Percentiles rank a stretch among this genome's conserved stretches.
phyloP scores from a whole-genome alignment of 805 yeast genomes.

The Blastobotrys muscicola region DNA sequence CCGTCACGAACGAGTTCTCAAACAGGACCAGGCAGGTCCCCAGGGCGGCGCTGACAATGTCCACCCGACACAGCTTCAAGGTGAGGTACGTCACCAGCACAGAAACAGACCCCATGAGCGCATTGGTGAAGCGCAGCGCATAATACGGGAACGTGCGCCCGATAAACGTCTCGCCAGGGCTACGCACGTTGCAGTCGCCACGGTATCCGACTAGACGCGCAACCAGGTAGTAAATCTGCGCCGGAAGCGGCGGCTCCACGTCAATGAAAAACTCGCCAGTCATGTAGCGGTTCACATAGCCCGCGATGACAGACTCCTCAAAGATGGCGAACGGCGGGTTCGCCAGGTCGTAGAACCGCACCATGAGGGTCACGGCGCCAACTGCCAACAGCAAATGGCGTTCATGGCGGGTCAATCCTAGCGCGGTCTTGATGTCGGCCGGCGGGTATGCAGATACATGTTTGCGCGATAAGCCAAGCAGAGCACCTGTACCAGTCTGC shows the following conservation, averaged over 20 bases:
- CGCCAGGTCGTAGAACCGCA: slow-evolving; percentile 8
- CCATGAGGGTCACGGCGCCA: not conserved
- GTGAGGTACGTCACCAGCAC: slow-evolving; percentile 38
- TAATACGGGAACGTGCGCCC: slow-evolving; percentile 28
- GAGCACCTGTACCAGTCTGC: slow-evolving; percentile 12
- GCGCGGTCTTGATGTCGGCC: not conserved
- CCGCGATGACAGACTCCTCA: slow-evolving; percentile 15
- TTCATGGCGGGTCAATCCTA: not conserved
- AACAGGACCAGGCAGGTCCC: slow-evolving; percentile 37
- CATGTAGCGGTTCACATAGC: slow-evolving; percentile 30
- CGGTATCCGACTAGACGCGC: slow-evolving; percentile 34
- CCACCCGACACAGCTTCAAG: slow-evolving; percentile 38
- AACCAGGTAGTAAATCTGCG: slow-evolving; percentile 35
- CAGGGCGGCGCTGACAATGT: slow-evolving; percentile 32
- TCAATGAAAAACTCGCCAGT: slow-evolving; percentile 43
- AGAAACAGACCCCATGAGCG: slow-evolving; percentile 34
- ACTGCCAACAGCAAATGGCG: slow-evolving; percentile 3
- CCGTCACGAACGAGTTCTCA: slow-evolving; percentile 45
- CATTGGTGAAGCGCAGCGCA: slow-evolving; percentile 38
- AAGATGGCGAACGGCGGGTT: slow-evolving; percentile 11
- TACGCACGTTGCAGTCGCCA: slow-evolving; percentile 21
- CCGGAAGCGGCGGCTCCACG: slow-evolving; percentile 47
- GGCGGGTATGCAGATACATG: slow-evolving; percentile 1
- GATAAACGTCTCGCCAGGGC: slow-evolving; percentile 26
- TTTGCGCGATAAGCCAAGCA: slow-evolving; percentile 12